Evolutionary conservation across 345 rosid species (phyloP).

Genomic region (Acer negundo): DNA sequence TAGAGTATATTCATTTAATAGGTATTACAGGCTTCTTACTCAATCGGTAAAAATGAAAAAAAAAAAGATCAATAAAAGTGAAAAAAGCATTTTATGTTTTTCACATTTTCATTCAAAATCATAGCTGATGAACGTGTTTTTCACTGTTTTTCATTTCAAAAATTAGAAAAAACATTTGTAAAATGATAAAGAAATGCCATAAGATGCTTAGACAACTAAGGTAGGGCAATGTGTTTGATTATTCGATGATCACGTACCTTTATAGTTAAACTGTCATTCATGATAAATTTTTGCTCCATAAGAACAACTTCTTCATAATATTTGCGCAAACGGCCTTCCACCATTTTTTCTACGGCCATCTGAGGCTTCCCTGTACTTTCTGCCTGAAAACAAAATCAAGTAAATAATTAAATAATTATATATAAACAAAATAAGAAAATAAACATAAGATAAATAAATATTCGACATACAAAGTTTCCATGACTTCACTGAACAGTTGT

Average conservation of each 20-base stretch:
- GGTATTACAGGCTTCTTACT: too few species aligned
- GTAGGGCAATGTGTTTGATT: neutral
- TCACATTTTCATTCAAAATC: too few species aligned
- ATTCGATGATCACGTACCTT: slow-evolving; percentile 47
- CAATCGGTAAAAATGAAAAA: too few species aligned
- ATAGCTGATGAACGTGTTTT: too few species aligned
- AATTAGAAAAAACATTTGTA: too few species aligned
- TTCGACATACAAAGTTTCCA: neutral
- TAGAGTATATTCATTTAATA: too few species aligned
- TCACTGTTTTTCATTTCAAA: too few species aligned
- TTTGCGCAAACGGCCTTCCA: slow-evolving; percentile 94
- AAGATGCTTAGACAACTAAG: neutral
- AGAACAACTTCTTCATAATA: slow-evolving; percentile 91
- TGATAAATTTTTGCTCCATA: slow-evolving; percentile 84
- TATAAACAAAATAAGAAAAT: too few species aligned
- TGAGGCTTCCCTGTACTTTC: slow-evolving; percentile 77
- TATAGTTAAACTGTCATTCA: slow-evolving; percentile 65
- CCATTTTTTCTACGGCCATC: slow-evolving; percentile 90
- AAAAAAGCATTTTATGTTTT: too few species aligned
- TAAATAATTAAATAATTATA: neutral
- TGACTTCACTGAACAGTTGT: neutral
- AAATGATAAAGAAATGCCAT: too few species aligned
- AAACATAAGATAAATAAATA: neutral
- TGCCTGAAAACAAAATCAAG: slow-evolving; percentile 59
- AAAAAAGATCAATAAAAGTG: too few species aligned